Evolutionary conservation across 345 rosid species (phyloP).

Genomic region (Salix arbutifolia): DNA sequence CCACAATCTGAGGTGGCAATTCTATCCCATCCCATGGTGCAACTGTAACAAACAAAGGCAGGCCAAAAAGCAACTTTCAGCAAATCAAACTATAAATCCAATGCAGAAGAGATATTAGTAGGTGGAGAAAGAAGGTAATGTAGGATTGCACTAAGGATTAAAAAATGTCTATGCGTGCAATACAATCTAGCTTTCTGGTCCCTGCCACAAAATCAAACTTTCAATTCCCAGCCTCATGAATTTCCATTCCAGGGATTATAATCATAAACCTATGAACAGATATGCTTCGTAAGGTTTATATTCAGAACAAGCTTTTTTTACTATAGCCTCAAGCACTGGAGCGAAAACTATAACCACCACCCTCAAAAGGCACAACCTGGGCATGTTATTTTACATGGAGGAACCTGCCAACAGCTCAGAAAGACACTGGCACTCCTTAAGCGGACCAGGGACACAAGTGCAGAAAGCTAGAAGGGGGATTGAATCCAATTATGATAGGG

Average conservation of each 20-base stretch:
- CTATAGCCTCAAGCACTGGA: background rate
- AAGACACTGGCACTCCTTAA: background rate
- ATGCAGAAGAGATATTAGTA: background rate
- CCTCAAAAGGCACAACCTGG: background rate
- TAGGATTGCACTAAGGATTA: background rate
- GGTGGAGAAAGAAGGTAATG: background rate
- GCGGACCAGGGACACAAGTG: background rate
- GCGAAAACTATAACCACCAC: background rate
- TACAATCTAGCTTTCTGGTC: background rate
- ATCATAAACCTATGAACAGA: background rate
- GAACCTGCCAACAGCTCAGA: background rate
- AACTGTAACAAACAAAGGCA: slow-evolving; percentile 44
- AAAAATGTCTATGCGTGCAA: background rate
- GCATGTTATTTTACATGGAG: background rate
- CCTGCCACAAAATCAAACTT: background rate
- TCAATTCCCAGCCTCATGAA: background rate
- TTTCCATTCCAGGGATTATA: background rate
- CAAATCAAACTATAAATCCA: slow-evolving; percentile 5
- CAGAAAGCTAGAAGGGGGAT: background rate
- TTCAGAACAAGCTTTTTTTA: background rate
- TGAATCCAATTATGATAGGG: background rate
- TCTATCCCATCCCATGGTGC: slow-evolving; percentile 67
- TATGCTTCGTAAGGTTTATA: background rate
- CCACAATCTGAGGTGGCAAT: slow-evolving; percentile 25
- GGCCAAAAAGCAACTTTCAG: slow-evolving; percentile 6